A percentile compares a stretch with the other conserved stretches of the same genome.
Conservation (phyloP, 2,329 filamentous ascomycete species). For the Fusarium sp. region DNA sequence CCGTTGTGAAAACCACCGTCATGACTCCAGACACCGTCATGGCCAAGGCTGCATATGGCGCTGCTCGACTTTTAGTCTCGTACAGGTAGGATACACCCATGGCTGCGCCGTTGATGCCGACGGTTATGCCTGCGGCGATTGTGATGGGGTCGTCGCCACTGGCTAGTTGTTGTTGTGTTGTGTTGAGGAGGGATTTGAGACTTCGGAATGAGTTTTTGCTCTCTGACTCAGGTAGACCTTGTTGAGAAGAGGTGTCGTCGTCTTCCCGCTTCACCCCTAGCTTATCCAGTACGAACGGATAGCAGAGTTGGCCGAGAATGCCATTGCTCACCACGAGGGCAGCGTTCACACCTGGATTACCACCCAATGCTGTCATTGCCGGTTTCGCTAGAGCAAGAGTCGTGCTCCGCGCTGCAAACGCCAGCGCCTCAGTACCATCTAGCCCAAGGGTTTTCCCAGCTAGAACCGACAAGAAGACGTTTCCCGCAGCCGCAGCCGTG, state of each 20-base stretch:
- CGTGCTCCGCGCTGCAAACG: constrained; percentile 64
- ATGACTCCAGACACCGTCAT: constrained; percentile 70
- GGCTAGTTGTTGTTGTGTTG: constrained; percentile 22
- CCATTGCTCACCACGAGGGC: constrained; percentile 65
- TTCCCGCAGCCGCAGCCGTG: constrained; percentile 53
- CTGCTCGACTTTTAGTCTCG: constrained; percentile 63
- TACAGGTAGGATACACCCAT: constrained; percentile 71
- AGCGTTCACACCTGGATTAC: constrained; percentile 61
- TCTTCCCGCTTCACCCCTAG: constrained; percentile 42
- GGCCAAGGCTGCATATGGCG: constrained; percentile 67
- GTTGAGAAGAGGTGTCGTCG: background rate
- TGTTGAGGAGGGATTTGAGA: constrained; percentile 8
- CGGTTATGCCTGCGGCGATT: constrained; percentile 63
- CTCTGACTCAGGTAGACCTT: constrained; percentile 1
- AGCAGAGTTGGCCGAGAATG: constrained; percentile 57
- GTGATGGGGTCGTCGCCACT: constrained; percentile 50
- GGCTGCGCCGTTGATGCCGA: constrained; percentile 70
- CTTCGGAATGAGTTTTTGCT: constrained; percentile 3
- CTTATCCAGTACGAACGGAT: constrained; percentile 51
- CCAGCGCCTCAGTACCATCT: constrained; percentile 50
- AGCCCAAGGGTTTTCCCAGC: constrained; percentile 53
- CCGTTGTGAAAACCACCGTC: constrained; percentile 66
- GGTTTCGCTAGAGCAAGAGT: constrained; percentile 64
- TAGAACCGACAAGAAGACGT: constrained; percentile 58
- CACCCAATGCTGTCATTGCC: constrained; percentile 58